phyloP scores from a whole-genome alignment of 495 filamentous ascomycete species.

The Lasiosphaeris hirsuta region DNA sequence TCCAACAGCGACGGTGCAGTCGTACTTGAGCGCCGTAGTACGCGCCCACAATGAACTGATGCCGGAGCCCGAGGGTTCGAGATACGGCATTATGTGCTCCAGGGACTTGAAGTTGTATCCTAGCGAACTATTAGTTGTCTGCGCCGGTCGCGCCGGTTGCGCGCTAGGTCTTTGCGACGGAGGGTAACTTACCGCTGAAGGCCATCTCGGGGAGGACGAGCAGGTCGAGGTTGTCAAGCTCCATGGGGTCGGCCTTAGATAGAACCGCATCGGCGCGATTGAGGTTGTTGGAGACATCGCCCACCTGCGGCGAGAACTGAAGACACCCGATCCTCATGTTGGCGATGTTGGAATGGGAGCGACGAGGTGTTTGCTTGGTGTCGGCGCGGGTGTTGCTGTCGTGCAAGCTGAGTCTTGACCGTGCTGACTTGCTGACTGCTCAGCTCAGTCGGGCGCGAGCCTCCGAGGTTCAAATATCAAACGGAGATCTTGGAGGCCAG shows the following conservation, averaged over 20 bases:
- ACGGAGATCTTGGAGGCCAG: no score
- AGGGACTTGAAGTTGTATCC: conserved; percentile 90
- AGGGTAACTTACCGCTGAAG: conserved; percentile 66
- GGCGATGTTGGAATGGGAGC: background rate
- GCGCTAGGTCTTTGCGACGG: no score
- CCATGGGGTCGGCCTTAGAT: conserved; percentile 46
- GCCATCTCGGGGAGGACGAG: conserved; percentile 86
- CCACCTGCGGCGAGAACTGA: conserved; percentile 74
- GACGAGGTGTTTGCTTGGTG: no score
- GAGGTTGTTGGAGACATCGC: conserved; percentile 74
- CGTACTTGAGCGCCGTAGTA: conserved; percentile 63
- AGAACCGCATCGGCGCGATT: conserved; percentile 69
- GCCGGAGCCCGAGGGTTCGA: conserved; percentile 75
- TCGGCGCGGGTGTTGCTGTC: no score
- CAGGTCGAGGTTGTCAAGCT: conserved; percentile 62
- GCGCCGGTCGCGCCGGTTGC: background rate
- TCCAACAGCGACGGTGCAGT: conserved; percentile 81
- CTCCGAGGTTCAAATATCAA: no score
- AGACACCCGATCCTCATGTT: conserved; percentile 77
- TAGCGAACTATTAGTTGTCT: conserved; percentile 29
- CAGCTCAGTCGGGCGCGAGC: no score
- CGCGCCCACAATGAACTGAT: conserved; percentile 78
- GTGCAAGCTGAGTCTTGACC: no score
- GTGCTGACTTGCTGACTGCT: no score
- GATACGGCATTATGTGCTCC: conserved; percentile 69